Base-by-base conservation (phyloP, 306 rosid genomes). In the Begonia fuchsioides region DNA sequence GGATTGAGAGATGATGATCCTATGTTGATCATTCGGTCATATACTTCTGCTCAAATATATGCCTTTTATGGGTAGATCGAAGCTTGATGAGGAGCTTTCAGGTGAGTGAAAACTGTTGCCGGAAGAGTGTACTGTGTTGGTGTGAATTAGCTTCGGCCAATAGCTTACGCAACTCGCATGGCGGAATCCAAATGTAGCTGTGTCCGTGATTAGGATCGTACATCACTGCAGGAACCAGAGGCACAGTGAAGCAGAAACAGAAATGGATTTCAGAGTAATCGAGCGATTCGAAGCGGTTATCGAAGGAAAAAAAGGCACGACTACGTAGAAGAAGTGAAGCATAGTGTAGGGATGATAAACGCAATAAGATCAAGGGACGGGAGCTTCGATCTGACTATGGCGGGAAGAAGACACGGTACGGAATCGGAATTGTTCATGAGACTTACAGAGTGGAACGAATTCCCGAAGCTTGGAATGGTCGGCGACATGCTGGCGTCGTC, bases 401-500 rank as follows among this genome's bases (percentile, higher is more conserved):
- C 67, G 10, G 85, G 94, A 44, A 67, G 94, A 13, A 52, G 74
- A 9, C 87, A 83, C 40, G 60, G 51, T 2, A 26, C 26, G 11
- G 66, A 64, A 1, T 66, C 82, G 0, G 16, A 49, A 0, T 43
- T 79, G 63, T 71, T 73, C 17, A 18, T 32, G 49, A 85, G 87
- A 18, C 59, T 75, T 16, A 49, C 46, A 0, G 81, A 76, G 5
- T 79, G 84, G 82, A 76, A 44, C 45, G 94, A 83, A 46, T 69
- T 38, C 20, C 85, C 84, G 3, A 87, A 83, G 55, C 76, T 79
- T 3, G 94, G 94, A 0, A 20, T 48, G 41, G 17, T 83, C 0
- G 88, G 78, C 12, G 85, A 79, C 56, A 64, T 79, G 76, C 26
- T 76, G 12, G 72, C 66, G 0, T 66, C 82, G 35, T 59, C 72